Conservation (phyloP, 345 rosid species). For the Populus euphratica region DNA sequence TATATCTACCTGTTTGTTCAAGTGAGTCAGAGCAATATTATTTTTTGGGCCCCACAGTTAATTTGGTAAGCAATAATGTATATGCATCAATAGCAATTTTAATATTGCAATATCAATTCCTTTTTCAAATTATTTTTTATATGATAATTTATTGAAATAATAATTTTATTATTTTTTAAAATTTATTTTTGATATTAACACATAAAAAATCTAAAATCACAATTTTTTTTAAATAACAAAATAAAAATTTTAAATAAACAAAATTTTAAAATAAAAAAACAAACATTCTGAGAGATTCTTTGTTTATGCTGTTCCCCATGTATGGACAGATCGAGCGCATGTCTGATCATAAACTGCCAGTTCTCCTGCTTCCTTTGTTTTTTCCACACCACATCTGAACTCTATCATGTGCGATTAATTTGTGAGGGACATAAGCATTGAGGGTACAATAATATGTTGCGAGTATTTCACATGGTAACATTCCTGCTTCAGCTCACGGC, state of each 20-base stretch:
- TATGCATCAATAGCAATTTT: too few relatives aligned
- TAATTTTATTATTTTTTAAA: too few relatives aligned
- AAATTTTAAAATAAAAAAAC: too few relatives aligned
- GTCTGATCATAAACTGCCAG: constrained; percentile 1
- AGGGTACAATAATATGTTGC: not conserved
- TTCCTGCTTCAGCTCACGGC: too few relatives aligned
- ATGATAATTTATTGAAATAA: too few relatives aligned
- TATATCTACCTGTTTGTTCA: not conserved
- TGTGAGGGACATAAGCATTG: not conserved
- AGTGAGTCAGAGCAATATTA: not conserved
- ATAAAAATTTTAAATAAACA: too few relatives aligned
- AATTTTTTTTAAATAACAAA: too few relatives aligned
- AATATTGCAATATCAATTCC: too few relatives aligned
- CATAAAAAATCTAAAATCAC: too few relatives aligned
- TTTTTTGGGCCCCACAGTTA: not conserved
- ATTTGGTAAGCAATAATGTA: not conserved
- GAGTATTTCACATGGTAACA: too few relatives aligned
- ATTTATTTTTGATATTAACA: too few relatives aligned
- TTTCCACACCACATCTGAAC: not conserved
- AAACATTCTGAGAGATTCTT: not conserved
- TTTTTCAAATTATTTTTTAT: too few relatives aligned
- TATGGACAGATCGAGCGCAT: constrained; percentile 11
- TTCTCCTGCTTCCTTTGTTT: not conserved
- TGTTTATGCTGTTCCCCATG: not conserved
- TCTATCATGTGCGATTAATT: not conserved